Evolutionary conservation across 768 basidiomycete species (phyloP).

Genomic region (Serendipita sp.): DNA sequence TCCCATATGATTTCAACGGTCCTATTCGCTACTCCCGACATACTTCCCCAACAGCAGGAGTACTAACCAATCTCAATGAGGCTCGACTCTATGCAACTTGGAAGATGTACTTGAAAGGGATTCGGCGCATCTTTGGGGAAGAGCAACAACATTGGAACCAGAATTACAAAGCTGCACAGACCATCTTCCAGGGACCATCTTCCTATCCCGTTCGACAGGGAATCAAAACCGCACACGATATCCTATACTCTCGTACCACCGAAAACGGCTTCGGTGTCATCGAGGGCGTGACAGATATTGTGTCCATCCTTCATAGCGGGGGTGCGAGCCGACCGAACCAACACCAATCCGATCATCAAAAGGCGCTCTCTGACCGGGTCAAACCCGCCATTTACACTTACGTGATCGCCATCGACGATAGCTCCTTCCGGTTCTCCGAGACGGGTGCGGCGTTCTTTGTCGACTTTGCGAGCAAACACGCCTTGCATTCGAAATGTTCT

Average conservation of each 20-base stretch:
- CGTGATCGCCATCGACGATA: conserved; percentile 58
- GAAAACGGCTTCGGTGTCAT: conserved; percentile 48
- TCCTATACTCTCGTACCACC: conserved; percentile 57
- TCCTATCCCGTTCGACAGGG: conserved; percentile 48
- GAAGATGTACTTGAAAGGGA: conserved; percentile 44
- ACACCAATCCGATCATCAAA: neutral
- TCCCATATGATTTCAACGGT: conserved; percentile 55
- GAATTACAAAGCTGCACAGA: conserved; percentile 51
- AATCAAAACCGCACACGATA: conserved; percentile 54
- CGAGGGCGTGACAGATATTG: conserved; percentile 30
- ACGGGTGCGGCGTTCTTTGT: conserved; percentile 79
- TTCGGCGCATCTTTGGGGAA: conserved; percentile 44
- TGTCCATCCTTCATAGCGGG: conserved; percentile 36
- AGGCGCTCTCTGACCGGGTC: conserved; percentile 20
- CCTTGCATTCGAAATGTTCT: conserved; percentile 61
- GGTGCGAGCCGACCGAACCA: neutral
- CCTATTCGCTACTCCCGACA: conserved; percentile 59
- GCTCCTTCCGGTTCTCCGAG: conserved; percentile 68
- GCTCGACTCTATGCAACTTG: conserved; percentile 60
- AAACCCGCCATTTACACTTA: conserved; percentile 80
- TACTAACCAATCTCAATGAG: conserved; percentile 43
- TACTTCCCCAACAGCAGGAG: conserved; percentile 53
- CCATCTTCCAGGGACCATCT: conserved; percentile 49
- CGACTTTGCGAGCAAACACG: conserved; percentile 76
- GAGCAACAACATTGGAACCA: conserved; percentile 49